Base-by-base conservation (phyloP, 495 filamentous ascomycete species). In the Podospora anserina region DNA sequence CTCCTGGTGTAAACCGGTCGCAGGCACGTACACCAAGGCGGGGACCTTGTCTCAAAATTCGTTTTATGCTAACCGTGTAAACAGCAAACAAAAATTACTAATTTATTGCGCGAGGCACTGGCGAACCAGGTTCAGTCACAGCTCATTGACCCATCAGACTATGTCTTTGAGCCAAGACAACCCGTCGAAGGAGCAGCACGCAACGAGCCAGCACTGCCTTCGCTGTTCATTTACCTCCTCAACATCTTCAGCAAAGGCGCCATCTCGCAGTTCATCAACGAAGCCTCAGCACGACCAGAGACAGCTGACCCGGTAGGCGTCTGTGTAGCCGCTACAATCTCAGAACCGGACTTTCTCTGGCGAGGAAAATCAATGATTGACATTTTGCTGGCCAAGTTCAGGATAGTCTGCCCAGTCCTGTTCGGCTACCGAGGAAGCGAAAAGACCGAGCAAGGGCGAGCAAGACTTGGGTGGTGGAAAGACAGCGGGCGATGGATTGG, bases 351-450 rank as follows among this genome's bases (percentile, higher is more conserved):
- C 0, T 90, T 92, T 71, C 79, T 83, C 19, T 92, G 90, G 84
- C 85, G 91, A 32, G 92, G 90, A 2, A 78, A 82, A 39, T 86
- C 88, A 15, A 81, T 98, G 70, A 90, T 93, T 57, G 94, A 97
- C 70, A 90, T 98, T 64, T 78, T 98, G 23, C 86, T 96, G 74
- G 93, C 95, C 32, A 97, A 98, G 76, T 90, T 92, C 69, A 88
- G 91, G 55, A 82, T 89, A 5, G 83, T 87, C 28, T 97, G 93
- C 73, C 94, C 96, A 4, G 89, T 93, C 13, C 82, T 99, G 13
- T 98, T 91, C 77, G 96, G 96, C 20, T 89, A 93, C 72, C 84
- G 85, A 23, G 94, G 91, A 44, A 86, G 82, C 61, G 91, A 96
- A 70, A 89, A 86, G 63, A 96, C 90, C 0, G 84, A 89, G 59